Conservation (phyloP, 371 early-diverging fungal genomes). For the Mortierella sp. region DNA sequence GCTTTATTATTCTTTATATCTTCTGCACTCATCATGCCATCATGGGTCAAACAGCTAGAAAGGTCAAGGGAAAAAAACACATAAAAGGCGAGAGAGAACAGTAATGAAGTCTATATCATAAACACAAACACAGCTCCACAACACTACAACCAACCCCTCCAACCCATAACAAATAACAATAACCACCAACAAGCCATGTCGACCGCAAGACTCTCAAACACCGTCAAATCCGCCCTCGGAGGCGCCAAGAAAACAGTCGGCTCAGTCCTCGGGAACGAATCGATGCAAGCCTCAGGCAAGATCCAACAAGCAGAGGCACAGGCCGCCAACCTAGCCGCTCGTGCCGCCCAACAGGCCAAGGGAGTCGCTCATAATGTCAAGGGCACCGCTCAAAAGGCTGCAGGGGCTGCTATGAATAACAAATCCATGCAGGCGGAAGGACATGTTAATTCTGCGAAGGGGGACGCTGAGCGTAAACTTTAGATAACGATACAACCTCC, state of each 20-base stretch:
- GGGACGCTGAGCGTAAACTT: conserved; percentile 38
- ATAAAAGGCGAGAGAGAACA: neutral
- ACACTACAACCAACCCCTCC: neutral
- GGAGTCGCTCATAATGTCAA: conserved; percentile 31
- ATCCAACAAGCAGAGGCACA: conserved; percentile 41
- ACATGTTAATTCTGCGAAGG: conserved; percentile 27
- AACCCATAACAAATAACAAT: neutral
- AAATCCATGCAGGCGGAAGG: conserved; percentile 39
- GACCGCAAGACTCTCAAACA: conserved; percentile 33
- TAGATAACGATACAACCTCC: conserved; percentile 2
- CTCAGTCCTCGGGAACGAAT: conserved; percentile 32
- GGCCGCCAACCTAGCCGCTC: conserved; percentile 29
- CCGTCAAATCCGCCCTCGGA: conserved; percentile 41
- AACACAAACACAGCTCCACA: neutral
- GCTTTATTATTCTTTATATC: neutral
- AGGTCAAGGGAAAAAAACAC: neutral
- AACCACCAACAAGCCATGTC: conserved; percentile 21
- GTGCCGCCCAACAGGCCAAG: conserved; percentile 33
- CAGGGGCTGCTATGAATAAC: conserved; percentile 27
- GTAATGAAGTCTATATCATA: neutral
- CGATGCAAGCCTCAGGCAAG: conserved; percentile 37
- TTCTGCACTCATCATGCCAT: neutral
- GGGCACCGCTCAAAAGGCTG: conserved; percentile 28
- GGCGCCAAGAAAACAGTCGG: conserved; percentile 44
- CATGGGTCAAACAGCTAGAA: neutral